Conservation (phyloP, 2,329 filamentous ascomycete species). For the Sporothrix luriei region DNA sequence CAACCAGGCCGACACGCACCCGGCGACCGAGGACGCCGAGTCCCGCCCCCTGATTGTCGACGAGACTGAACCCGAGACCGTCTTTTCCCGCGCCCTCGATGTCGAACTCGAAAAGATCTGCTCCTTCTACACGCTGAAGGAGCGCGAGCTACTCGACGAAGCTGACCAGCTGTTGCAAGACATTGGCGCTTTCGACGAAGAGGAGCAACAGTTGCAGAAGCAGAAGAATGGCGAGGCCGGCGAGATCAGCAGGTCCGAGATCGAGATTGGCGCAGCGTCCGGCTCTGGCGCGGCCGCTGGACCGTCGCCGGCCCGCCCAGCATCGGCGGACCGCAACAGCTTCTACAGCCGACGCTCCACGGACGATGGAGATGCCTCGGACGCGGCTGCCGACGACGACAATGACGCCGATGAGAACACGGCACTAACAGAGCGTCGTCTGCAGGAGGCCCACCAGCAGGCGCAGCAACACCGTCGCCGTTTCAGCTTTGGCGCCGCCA, state of each 20-base stretch:
- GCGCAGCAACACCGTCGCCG: conserved; percentile 44
- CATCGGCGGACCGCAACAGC: conserved; percentile 40
- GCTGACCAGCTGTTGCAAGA: conserved; percentile 76
- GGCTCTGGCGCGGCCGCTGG: not conserved
- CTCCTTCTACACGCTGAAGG: conserved; percentile 87
- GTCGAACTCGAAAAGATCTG: conserved; percentile 92
- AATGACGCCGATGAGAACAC: conserved; percentile 58
- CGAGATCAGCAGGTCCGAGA: not conserved
- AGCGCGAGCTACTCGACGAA: conserved; percentile 82
- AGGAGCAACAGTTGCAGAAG: conserved; percentile 47
- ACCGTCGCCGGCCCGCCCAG: conserved; percentile 11
- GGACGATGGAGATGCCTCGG: conserved; percentile 61
- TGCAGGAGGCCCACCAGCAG: conserved; percentile 29
- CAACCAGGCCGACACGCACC: conserved; percentile 59
- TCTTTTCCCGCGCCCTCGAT: conserved; percentile 81
- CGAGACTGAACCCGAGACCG: conserved; percentile 70
- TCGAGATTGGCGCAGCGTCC: conserved; percentile 31
- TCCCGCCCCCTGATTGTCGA: conserved; percentile 76
- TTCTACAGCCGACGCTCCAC: conserved; percentile 51
- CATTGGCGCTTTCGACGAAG: conserved; percentile 67
- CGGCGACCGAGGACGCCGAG: conserved; percentile 71
- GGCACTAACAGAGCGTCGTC: conserved; percentile 49
- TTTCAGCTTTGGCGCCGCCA: conserved; percentile 40
- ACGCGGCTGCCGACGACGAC: conserved; percentile 48
- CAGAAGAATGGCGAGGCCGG: conserved; percentile 15